Evolutionary conservation across 2,329 filamentous ascomycete species (phyloP).

Genomic region (Epichloe sylvatica): DNA sequence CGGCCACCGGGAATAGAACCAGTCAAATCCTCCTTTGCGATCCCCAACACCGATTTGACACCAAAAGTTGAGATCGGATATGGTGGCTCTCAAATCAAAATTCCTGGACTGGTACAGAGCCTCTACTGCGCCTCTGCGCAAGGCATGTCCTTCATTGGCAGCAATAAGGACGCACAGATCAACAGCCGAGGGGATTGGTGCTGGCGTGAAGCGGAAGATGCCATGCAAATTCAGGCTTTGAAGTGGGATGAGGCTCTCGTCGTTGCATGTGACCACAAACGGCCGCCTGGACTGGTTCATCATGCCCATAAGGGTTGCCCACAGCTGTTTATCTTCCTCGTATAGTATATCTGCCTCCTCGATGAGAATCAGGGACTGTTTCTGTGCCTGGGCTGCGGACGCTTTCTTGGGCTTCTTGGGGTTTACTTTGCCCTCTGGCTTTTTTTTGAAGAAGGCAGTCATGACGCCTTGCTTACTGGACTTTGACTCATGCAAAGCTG

Average conservation of each 20-base stretch:
- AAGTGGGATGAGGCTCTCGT: slow-evolving; percentile 69
- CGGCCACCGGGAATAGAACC: slow-evolving; percentile 72
- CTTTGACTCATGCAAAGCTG: slow-evolving; percentile 38
- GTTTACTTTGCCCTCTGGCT: slow-evolving; percentile 21
- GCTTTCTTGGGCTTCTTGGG: slow-evolving; percentile 18
- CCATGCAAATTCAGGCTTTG: slow-evolving; percentile 67
- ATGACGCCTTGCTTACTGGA: slow-evolving; percentile 65
- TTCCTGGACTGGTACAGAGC: slow-evolving; percentile 56
- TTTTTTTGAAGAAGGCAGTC: slow-evolving; percentile 63
- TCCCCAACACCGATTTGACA: slow-evolving; percentile 93
- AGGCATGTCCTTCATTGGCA: slow-evolving; percentile 75
- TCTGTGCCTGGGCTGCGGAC: slow-evolving; percentile 43
- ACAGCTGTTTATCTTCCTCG: slow-evolving; percentile 92
- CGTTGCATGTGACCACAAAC: slow-evolving; percentile 89
- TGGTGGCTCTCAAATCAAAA: slow-evolving; percentile 63
- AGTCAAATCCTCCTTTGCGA: slow-evolving; percentile 72
- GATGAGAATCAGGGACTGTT: slow-evolving; percentile 84
- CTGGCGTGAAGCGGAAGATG: slow-evolving; percentile 60
- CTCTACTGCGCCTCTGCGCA: slow-evolving; percentile 52
- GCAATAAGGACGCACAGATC: slow-evolving; percentile 74
- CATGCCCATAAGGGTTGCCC: slow-evolving; percentile 65
- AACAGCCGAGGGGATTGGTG: slow-evolving; percentile 54
- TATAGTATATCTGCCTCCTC: slow-evolving; percentile 92
- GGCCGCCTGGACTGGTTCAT: slow-evolving; percentile 78
- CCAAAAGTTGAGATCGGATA: slow-evolving; percentile 86